Evolutionary conservation across 495 filamentous ascomycete species (phyloP).

Genomic region (Xylaria telfairii): DNA sequence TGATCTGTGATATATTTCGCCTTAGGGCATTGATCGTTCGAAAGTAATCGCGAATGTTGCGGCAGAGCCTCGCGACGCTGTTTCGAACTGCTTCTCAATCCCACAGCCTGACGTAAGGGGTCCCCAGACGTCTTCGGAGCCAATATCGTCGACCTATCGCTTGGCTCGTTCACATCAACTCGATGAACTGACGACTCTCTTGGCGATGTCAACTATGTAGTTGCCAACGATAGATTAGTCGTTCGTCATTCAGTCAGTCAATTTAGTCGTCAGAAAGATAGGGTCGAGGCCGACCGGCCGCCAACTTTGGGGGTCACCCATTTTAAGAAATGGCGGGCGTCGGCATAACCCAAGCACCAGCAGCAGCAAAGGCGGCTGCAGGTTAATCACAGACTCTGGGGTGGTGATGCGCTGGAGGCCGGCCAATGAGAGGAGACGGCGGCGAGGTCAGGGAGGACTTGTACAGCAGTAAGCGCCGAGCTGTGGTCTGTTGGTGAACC

Average conservation of each 20-base stretch:
- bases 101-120: background rate
- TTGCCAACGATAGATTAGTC: background rate
- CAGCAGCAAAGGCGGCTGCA: slow-evolving; percentile 30
- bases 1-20: background rate
- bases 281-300: slow-evolving; percentile 30
- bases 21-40: background rate
- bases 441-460: slow-evolving; percentile 27
- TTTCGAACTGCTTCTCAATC: background rate
- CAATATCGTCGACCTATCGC: background rate
- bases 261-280: slow-evolving; percentile 30
- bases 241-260: background rate
- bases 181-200: background rate
- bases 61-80: slow-evolving; percentile 4
- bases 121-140: background rate
- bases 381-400: slow-evolving; percentile 37
- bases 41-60: background rate
- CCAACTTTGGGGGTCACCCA: slow-evolving; percentile 36
- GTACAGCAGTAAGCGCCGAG: slow-evolving; percentile 37
- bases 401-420: slow-evolving; percentile 35
- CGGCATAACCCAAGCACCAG: slow-evolving; percentile 28
- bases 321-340: slow-evolving; percentile 35
- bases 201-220: background rate
- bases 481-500: slow-evolving; percentile 34
- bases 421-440: slow-evolving; percentile 37
- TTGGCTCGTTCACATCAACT: slow-evolving; percentile 14